Percentiles rank a stretch among this genome's conserved stretches.
Evolutionary conservation across 352 stramenopile species (phyloP).

Genomic region (Pythium brachiatum): DNA sequence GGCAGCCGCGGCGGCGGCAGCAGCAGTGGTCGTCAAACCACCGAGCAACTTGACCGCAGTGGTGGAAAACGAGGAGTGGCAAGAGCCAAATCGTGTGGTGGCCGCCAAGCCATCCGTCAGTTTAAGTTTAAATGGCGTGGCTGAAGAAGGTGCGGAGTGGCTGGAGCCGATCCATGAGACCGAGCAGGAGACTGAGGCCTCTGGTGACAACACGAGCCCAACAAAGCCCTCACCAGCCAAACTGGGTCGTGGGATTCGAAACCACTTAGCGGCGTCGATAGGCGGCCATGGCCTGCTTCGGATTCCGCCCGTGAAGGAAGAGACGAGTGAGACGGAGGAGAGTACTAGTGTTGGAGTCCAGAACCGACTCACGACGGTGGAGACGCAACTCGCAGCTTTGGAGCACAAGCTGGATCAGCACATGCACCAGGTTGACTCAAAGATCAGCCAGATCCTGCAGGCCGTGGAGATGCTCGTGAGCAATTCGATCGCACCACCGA

Average conservation of each 20-base stretch:
- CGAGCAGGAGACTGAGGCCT: neutral
- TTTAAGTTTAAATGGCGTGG: too few relatives aligned
- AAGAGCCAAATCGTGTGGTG: too few relatives aligned
- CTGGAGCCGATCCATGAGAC: constrained; percentile 1
- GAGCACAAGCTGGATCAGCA: constrained; percentile 17
- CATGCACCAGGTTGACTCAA: constrained; percentile 13
- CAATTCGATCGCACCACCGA: neutral
- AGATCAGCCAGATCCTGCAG: constrained; percentile 17
- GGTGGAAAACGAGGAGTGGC: neutral
- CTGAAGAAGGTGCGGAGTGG: too few relatives aligned
- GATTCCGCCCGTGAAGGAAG: neutral
- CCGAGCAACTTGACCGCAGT: neutral
- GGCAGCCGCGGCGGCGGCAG: neutral
- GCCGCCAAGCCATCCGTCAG: too few relatives aligned
- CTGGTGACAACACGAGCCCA: neutral
- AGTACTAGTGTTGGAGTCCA: neutral
- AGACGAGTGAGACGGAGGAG: neutral
- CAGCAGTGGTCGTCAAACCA: neutral
- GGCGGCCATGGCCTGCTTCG: neutral
- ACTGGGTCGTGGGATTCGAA: neutral
- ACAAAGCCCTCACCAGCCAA: neutral
- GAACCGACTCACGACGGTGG: neutral
- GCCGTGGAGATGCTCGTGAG: constrained; percentile 4
- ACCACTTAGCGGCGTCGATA: neutral
- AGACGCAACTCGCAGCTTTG: constrained; percentile 3